Percentiles rank a stretch among this genome's conserved stretches.
Conservation (phyloP, 2,329 filamentous ascomycete genomes). For the Cladosporium cucumerinum region DNA sequence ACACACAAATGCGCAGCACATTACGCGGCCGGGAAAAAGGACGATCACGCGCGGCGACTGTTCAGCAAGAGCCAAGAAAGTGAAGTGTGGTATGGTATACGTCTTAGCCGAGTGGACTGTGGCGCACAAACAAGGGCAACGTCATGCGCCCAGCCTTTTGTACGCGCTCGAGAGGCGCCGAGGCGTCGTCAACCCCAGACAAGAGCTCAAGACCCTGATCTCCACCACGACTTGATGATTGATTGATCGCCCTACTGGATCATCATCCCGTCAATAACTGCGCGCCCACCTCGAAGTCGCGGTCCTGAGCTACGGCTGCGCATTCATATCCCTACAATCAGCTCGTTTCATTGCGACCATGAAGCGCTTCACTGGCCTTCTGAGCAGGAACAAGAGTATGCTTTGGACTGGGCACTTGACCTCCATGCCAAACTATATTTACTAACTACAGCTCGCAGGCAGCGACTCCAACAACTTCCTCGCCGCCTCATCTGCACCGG, state of each 20-base stretch:
- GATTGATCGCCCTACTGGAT: constrained; percentile 5
- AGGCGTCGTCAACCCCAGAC: not conserved
- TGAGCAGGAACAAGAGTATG: constrained; percentile 22
- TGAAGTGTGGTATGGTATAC: constrained; percentile 4
- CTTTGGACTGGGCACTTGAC: not conserved
- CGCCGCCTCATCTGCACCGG: not conserved
- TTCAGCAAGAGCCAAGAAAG: not conserved
- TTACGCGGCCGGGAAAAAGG: not conserved
- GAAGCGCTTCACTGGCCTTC: constrained; percentile 22
- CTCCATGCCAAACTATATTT: not conserved
- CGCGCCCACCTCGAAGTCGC: not conserved
- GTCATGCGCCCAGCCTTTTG: not conserved
- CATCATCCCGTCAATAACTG: not conserved
- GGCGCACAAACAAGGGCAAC: constrained; percentile 2
- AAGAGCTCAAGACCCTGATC: not conserved
- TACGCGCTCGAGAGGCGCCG: not conserved
- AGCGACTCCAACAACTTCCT: constrained; percentile 10
- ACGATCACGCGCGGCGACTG: not conserved
- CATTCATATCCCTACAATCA: not conserved
- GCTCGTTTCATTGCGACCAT: not conserved
- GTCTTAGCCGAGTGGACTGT: not conserved
- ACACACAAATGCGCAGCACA: not conserved
- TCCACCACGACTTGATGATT: not conserved
- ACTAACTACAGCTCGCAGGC: not conserved
- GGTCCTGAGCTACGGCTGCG: not conserved